Base-by-base conservation (phyloP, 2,329 filamentous ascomycete genomes). In the Diaporthe citriasiana region DNA sequence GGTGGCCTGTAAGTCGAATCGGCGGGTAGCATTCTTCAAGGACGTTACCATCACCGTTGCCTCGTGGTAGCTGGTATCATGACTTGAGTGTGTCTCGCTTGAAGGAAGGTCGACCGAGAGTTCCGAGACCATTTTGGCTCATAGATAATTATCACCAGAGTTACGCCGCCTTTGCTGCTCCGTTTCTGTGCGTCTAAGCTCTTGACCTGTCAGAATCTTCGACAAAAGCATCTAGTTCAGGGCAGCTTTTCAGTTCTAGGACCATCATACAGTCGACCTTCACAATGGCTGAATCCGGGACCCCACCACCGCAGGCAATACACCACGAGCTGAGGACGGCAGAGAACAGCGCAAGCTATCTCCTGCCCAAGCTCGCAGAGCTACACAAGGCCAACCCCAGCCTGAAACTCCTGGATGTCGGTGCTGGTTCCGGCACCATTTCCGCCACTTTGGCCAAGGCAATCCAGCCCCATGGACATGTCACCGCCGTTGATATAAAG, bases 391-490 rank as follows among this genome's bases (percentile, higher is more conserved):
- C n/a, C 51, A 76, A 77, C 45, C 75, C 76, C 2, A 12, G 53
- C 73, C 80, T 79, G 78, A 81, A 73, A 79, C 73, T 87, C 53
- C 83, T 87, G 30, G 86, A 88, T 74, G 83, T 87, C 19, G 86
- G 86, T 53, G 84, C 84, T 53, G 86, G 86, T 1, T 85, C 86
- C 5, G 86, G 86, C n/a, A 86, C 84, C 45, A 87, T 88, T 76
- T 84, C 85, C 2, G 80, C 81, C 12, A 84, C 84, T 9, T 79
- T 88, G 12, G 84, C 85, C 1, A 78, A 81, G 25, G 82, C 82
- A 74, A 81, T 86, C 9, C 51, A 70, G 40, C 85, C 86, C 4
- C 73, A 82, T 70, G 85, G 85, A 73, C 80, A 82, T 50, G 82
- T 87, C 45, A 84, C 82, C 72, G 86, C 82, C 69, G 82, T 84